Evolutionary conservation across 1,139 yeast species (phyloP).

Genomic region (Pichia sp.): DNA sequence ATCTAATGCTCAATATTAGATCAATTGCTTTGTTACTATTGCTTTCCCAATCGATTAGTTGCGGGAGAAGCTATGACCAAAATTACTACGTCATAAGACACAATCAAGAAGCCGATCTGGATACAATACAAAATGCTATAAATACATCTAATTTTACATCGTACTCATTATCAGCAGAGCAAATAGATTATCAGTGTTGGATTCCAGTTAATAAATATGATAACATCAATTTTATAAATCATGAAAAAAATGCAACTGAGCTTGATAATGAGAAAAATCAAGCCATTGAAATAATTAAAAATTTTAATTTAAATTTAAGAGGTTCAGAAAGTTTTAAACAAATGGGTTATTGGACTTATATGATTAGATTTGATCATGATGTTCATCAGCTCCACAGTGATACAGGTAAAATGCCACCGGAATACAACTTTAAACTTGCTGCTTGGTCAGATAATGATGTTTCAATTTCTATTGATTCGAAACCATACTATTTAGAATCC

Average conservation of each 20-base stretch:
- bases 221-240: neutral
- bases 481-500: constrained; percentile 4
- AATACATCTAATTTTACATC: neutral
- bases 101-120: neutral
- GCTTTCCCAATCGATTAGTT: neutral
- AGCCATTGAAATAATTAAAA: constrained; percentile 17
- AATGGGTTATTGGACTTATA: constrained; percentile 21
- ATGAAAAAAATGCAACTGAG: constrained; percentile 1
- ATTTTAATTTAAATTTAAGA: constrained; percentile 9
- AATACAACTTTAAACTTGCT: constrained; percentile 7
- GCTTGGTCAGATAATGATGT: constrained; percentile 21
- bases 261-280: constrained; percentile 13
- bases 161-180: neutral
- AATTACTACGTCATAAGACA: constrained; percentile 3
- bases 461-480: neutral
- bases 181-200: constrained; percentile 4
- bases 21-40: too few species aligned
- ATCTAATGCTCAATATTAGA: too few species aligned
- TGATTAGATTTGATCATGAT: constrained; percentile 9
- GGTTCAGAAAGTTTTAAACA: neutral
- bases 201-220: constrained; percentile 4
- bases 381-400: constrained; percentile 10
- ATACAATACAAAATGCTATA: neutral
- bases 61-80: constrained; percentile 1
- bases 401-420: neutral